Evolutionary conservation across 169 alveolate species (phyloP), one percentile per base, ranked within the genome.

Genomic region (Eimeria brunetti): DNA sequence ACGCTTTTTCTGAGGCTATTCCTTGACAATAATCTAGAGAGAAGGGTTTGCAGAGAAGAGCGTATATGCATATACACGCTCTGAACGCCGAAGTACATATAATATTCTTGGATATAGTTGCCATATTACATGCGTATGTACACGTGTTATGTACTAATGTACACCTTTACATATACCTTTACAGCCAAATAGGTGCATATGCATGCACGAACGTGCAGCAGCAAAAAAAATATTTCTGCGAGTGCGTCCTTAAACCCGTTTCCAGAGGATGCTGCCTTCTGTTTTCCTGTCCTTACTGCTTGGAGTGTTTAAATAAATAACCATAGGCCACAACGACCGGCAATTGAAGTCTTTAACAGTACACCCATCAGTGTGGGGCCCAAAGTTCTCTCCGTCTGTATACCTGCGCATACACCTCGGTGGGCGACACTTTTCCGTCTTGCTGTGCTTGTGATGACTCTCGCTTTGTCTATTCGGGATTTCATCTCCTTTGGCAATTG

Each of bases 361-460:
- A 62, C 97, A 95, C 67, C 98, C 96, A 44, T 97, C 98, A 27
- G 98, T 91, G 84, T 97, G 98, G 16, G 98, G 98, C 75, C 97
- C 97, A 81, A 97, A 97, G 58, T 97, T 97, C 11, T 96, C 98
- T 30, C 98, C 98, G 36, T 92, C 93, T n/a, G 91, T 46, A 71
- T 97, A 97, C 88, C 97, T 94, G 89, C 44, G 46, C 83, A 86
- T 16, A 24, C 60, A 60, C 36, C 56, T 38, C 83, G 27, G 89
- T 51, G 7, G 51, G 44, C 14, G 58, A 27, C 27, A 75, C 0
- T 75, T 9, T 41, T 36, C 1, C 38, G 62, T 36, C n/a, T 14
- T 78, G n/a, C 24, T 27, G 27, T 51, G 71, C 51, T 76, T 11
- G 56, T 33, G 6, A 36, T 33, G 44, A 60, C 64, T n/a, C 67